These are phyloP conservation scores for Schizophyllum commune DNA, from an alignment of 1,284 basidiomycete species.

Conservation along the genomic window DNA sequence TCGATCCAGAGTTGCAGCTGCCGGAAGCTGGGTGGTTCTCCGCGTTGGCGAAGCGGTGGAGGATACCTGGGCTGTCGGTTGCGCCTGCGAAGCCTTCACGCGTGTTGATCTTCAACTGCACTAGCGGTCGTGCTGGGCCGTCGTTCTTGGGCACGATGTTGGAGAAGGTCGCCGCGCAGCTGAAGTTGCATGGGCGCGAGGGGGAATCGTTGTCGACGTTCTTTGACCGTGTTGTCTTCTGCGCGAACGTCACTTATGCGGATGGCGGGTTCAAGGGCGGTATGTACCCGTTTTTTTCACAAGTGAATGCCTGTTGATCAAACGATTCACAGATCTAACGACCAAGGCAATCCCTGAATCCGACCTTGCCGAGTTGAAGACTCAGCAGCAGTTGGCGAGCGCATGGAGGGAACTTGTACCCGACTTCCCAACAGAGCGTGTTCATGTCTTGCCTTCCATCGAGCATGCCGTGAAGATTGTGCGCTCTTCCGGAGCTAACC, in stretches of 20 bases:
- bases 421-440: constrained; percentile 46
- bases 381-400: constrained; percentile 68
- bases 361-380: constrained; percentile 61
- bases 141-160: constrained; percentile 64
- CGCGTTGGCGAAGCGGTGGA: not conserved
- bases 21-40: not conserved
- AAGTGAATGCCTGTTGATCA: not conserved
- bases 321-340: constrained; percentile 53
- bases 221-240: constrained; percentile 89
- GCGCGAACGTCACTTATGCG: constrained; percentile 91
- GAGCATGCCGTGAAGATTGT: constrained; percentile 77
- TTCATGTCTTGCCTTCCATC: constrained; percentile 83
- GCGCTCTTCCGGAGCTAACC: constrained; percentile 16
- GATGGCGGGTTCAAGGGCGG: constrained; percentile 88
- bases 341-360: constrained; percentile 56
- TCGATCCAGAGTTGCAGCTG: constrained; percentile 11
- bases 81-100: constrained; percentile 25
- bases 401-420: constrained; percentile 69
- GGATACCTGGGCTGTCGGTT: constrained; percentile 1
- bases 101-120: constrained; percentile 93
- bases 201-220: constrained; percentile 34
- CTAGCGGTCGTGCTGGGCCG: constrained; percentile 78
- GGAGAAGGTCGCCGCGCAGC: constrained; percentile 35
- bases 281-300: constrained; percentile 24
- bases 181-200: constrained; percentile 30